Evolutionary conservation across 345 rosid species (phyloP).

Genomic region (Hirschfeldia incana): DNA sequence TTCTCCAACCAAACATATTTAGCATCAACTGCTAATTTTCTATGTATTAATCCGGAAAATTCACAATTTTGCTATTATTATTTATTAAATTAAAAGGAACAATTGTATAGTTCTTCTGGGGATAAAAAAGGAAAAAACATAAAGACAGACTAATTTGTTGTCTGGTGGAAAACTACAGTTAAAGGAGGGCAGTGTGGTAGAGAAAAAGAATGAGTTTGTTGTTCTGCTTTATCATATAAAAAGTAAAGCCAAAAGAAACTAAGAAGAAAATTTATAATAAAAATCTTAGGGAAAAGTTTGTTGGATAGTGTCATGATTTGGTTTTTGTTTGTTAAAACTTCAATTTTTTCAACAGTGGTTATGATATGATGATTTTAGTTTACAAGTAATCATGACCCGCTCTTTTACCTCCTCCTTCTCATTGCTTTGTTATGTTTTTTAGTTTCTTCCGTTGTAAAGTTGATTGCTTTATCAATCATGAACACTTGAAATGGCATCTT

Average conservation of each 20-base stretch:
- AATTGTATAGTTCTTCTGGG: background rate
- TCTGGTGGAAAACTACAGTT: slow-evolving; percentile 34
- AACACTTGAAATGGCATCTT: slow-evolving; percentile 19
- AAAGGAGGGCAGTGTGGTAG: slow-evolving; percentile 29
- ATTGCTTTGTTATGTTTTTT: slow-evolving; percentile 3
- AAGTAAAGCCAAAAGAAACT: background rate
- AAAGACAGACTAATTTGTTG: background rate
- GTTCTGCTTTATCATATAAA: slow-evolving; percentile 41
- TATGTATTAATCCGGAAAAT: background rate
- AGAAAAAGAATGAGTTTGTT: slow-evolving; percentile 19
- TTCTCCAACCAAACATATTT: background rate
- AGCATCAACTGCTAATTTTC: background rate
- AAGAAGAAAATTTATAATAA: background rate
- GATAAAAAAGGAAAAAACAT: background rate
- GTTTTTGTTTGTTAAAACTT: slow-evolving; percentile 37
- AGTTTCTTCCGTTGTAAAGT: slow-evolving; percentile 36
- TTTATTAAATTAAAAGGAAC: background rate
- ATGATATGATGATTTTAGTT: slow-evolving; percentile 36
- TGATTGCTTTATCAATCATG: slow-evolving; percentile 20
- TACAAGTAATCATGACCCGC: slow-evolving; percentile 38
- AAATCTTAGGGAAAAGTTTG: slow-evolving; percentile 36
- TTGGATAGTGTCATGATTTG: slow-evolving; percentile 49
- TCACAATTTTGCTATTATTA: background rate
- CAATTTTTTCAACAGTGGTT: slow-evolving; percentile 25
- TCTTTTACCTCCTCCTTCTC: slow-evolving; percentile 11